Conservation (phyloP, 129 eudicot species). For the Centrapalus pauciflorus region DNA sequence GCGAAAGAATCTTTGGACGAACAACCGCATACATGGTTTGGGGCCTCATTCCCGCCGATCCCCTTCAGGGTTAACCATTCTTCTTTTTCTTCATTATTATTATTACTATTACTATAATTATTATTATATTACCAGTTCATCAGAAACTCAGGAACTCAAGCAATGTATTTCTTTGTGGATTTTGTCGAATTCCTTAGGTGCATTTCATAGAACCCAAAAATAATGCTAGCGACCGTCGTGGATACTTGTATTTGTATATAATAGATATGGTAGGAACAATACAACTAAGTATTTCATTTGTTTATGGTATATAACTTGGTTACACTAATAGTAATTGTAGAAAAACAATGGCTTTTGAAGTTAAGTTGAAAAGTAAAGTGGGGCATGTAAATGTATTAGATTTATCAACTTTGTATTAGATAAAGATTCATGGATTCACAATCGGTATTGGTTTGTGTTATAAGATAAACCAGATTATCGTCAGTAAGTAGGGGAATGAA, state of each 20-base stretch:
- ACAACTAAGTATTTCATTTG: not conserved
- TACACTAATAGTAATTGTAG: not conserved
- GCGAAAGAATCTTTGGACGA: constrained; percentile 3
- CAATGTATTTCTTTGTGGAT: constrained; percentile 7
- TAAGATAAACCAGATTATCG: not conserved
- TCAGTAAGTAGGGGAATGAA: not conserved
- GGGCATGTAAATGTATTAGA: not conserved
- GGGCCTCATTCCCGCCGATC: constrained; percentile 84
- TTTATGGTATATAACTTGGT: not conserved
- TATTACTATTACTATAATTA: too few species aligned
- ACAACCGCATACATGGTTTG: constrained; percentile 56
- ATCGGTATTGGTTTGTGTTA: not conserved
- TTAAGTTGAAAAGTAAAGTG: not conserved
- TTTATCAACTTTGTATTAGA: not conserved
- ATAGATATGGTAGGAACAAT: not conserved
- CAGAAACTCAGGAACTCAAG: not conserved
- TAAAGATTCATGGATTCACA: not conserved
- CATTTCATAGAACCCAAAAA: constrained; percentile 1
- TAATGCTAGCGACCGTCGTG: not conserved
- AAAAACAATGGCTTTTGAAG: not conserved
- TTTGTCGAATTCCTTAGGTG: constrained; percentile 31
- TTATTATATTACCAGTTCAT: not conserved
- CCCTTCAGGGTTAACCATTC: constrained; percentile 62
- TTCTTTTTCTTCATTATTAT: not conserved
- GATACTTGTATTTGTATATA: not conserved